These are phyloP conservation scores for Lentinula raphanica DNA, from an alignment of 768 basidiomycete species.

Conservation along the genomic window DNA sequence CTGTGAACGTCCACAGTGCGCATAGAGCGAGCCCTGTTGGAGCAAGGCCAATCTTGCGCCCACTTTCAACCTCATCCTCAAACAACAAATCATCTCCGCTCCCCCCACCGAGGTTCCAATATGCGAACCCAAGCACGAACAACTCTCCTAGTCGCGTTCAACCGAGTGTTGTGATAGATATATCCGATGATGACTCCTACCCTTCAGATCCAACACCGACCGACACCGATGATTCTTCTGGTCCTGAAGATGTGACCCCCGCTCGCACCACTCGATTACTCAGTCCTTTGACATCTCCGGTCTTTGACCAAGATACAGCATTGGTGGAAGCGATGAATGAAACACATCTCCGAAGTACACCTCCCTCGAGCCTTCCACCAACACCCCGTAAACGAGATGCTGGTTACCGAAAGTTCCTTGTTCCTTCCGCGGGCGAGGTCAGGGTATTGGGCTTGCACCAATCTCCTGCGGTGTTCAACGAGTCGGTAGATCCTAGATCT, in stretches of 20 bases:
- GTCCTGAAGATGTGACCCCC: conserved; percentile 5
- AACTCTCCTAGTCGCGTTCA: not conserved
- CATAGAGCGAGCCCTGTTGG: not conserved
- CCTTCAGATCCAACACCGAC: not conserved
- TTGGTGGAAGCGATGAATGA: not conserved
- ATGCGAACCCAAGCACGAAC: not conserved
- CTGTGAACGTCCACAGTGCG: not conserved
- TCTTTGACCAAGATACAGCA: not conserved
- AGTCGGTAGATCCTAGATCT: not conserved
- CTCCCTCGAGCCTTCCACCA: not conserved
- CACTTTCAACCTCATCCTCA: not conserved
- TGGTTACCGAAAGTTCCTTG: not conserved
- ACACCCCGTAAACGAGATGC: not conserved
- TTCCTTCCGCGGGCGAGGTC: no score
- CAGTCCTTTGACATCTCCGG: conserved; percentile 5
- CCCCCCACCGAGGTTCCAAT: not conserved
- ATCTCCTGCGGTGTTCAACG: not conserved
- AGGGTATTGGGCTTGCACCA: not conserved
- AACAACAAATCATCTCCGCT: not conserved
- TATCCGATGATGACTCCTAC: conserved; percentile 6
- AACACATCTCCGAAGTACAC: not conserved
- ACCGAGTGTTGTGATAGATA: not conserved
- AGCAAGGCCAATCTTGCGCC: not conserved
- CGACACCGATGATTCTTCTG: conserved; percentile 1
- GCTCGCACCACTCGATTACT: not conserved